phyloP scores from a whole-genome alignment of 495 filamentous ascomycete genomes.

The Elasticomyces elasticus region DNA sequence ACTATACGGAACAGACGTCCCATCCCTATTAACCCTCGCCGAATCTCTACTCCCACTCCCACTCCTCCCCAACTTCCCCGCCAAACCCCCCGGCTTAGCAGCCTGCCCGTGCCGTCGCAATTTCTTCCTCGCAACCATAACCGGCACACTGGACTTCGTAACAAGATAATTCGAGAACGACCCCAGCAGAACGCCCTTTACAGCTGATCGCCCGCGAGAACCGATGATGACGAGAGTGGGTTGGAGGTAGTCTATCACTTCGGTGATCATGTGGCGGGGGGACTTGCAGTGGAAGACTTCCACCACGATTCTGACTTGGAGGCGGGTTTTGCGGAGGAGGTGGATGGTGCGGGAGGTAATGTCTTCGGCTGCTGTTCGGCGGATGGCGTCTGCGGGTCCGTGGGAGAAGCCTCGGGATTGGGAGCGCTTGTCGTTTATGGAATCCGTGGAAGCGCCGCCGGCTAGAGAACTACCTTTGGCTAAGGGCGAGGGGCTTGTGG shows the following conservation, averaged over 20 bases:
- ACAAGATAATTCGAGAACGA: slow-evolving; percentile 97
- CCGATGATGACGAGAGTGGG: slow-evolving; percentile 93
- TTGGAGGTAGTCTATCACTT: slow-evolving; percentile 71
- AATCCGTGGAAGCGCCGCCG: background rate
- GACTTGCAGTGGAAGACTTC: slow-evolving; percentile 98
- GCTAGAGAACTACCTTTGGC: background rate
- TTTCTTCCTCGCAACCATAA: slow-evolving; percentile 37
- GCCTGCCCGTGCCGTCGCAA: slow-evolving; percentile 33
- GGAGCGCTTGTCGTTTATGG: slow-evolving; percentile 1
- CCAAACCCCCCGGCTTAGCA: background rate
- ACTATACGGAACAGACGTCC: slow-evolving; percentile 15
- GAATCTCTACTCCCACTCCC: background rate
- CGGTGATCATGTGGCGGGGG: slow-evolving; percentile 47
- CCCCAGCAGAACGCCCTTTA: slow-evolving; percentile 88
- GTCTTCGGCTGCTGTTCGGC: slow-evolving; percentile 61
- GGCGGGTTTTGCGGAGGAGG: slow-evolving; percentile 73
- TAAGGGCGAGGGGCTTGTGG: slow-evolving; percentile 21
- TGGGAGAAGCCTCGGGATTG: slow-evolving; percentile 1
- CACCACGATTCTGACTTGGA: slow-evolving; percentile 84
- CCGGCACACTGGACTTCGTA: slow-evolving; percentile 89
- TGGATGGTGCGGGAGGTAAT: slow-evolving; percentile 73
- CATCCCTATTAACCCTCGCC: slow-evolving; percentile 22
- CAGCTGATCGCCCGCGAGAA: slow-evolving; percentile 74
- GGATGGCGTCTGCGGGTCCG: slow-evolving; percentile 55
- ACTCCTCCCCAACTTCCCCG: background rate